Evolutionary conservation across 2,329 filamentous ascomycete genomes (phyloP).

Genomic region (Trichophyton verrucosum): DNA sequence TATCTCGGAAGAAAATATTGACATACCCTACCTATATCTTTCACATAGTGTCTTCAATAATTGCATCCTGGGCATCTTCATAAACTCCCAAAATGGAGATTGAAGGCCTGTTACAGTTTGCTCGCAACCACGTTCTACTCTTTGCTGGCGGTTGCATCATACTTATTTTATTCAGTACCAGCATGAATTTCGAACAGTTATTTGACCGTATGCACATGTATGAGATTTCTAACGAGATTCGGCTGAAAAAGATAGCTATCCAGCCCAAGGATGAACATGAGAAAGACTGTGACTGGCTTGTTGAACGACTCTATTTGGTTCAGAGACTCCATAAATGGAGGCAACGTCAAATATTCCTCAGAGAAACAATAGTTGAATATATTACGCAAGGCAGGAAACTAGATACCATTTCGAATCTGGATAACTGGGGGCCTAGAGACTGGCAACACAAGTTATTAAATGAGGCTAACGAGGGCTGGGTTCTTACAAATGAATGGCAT

Average conservation of each 20-base stretch:
- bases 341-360: neutral
- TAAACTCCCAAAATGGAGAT: neutral
- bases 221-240: conserved; percentile 1
- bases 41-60: neutral
- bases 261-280: neutral
- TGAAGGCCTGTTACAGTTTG: neutral
- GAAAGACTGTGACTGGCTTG: neutral
- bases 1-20: neutral
- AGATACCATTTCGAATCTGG: neutral
- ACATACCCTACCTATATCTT: neutral
- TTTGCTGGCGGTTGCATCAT: neutral
- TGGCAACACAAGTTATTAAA: neutral
- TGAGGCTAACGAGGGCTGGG: neutral
- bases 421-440: neutral
- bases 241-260: neutral
- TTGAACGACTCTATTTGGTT: neutral
- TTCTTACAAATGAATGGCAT: neutral
- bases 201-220: conserved; percentile 3
- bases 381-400: neutral
- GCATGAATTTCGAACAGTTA: neutral
- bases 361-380: neutral
- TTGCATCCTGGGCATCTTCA: neutral
- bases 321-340: neutral
- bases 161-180: neutral
- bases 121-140: neutral